These are phyloP conservation scores for Tetradesmus lagerheimii DNA, from an alignment of 139 green algal genomes.

Conservation along the genomic window DNA sequence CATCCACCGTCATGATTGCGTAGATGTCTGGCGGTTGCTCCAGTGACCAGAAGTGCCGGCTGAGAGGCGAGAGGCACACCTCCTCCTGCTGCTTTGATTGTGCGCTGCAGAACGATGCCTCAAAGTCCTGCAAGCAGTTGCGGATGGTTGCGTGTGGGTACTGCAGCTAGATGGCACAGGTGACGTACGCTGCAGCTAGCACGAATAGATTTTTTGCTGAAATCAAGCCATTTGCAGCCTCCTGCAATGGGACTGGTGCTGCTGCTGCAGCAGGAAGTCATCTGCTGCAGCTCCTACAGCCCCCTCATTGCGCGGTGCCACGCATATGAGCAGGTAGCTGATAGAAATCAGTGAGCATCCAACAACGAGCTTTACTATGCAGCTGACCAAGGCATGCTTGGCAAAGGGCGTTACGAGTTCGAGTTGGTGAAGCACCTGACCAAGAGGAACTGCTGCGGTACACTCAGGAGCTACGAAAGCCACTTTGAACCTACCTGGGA, in stretches of 20 bases:
- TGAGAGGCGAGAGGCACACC: conserved; percentile 18
- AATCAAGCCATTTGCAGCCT: too few relatives aligned
- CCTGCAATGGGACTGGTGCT: neutral
- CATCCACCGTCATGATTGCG: conserved; percentile 26
- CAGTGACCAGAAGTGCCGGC: conserved; percentile 34
- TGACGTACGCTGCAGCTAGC: too few relatives aligned
- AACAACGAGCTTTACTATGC: neutral
- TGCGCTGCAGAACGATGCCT: neutral
- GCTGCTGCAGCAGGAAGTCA: neutral
- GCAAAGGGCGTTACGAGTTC: neutral
- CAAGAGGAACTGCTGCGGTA: neutral
- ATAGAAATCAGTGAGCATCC: too few relatives aligned
- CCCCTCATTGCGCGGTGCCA: neutral
- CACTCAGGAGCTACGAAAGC: neutral
- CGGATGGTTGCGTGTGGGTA: neutral
- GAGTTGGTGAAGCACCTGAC: neutral
- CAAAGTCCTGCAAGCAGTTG: neutral
- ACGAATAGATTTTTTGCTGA: too few relatives aligned
- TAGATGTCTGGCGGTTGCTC: conserved; percentile 44
- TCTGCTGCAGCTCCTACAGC: neutral
- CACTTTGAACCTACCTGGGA: neutral
- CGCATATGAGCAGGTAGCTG: too few relatives aligned
- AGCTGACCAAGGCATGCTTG: neutral
- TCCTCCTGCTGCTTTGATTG: neutral
- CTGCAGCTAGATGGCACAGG: neutral